These are phyloP conservation scores for Spiraea crenata DNA, from an alignment of 331 rosid genomes.

Conservation along the genomic window DNA sequence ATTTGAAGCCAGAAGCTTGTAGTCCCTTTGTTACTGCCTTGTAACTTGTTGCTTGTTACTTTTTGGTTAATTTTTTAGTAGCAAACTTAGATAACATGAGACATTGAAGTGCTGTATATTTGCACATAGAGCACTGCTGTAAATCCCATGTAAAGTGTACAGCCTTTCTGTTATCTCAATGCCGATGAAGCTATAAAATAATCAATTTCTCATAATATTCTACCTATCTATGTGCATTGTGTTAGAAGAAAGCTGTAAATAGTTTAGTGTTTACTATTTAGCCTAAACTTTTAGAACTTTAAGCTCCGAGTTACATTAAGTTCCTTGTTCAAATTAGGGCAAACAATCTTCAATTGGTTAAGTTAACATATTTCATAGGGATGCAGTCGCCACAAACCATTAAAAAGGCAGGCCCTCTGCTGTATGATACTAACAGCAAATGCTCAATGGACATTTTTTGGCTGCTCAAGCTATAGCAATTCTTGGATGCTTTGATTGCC, in stretches of 20 bases:
- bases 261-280: background rate
- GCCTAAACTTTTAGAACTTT: too few species aligned
- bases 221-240: background rate
- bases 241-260: background rate
- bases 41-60: too few species aligned
- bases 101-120: background rate
- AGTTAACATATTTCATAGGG: too few species aligned
- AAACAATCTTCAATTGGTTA: too few species aligned
- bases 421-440: too few species aligned
- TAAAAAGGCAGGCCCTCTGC: too few species aligned
- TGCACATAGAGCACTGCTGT: slow-evolving; percentile 2
- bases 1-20: slow-evolving; percentile 55
- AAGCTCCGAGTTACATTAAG: too few species aligned
- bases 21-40: background rate
- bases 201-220: background rate
- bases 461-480: too few species aligned
- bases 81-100: background rate
- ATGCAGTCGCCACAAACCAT: too few species aligned
- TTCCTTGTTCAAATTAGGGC: too few species aligned
- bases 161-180: slow-evolving; percentile 9
- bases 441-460: too few species aligned
- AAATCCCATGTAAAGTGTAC: slow-evolving; percentile 14
- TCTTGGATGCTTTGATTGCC: too few species aligned
- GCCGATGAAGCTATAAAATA: background rate
- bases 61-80: background rate